Evolutionary conservation across 2,329 filamentous ascomycete genomes (phyloP).

Genomic region (Cercospora berteroae): DNA sequence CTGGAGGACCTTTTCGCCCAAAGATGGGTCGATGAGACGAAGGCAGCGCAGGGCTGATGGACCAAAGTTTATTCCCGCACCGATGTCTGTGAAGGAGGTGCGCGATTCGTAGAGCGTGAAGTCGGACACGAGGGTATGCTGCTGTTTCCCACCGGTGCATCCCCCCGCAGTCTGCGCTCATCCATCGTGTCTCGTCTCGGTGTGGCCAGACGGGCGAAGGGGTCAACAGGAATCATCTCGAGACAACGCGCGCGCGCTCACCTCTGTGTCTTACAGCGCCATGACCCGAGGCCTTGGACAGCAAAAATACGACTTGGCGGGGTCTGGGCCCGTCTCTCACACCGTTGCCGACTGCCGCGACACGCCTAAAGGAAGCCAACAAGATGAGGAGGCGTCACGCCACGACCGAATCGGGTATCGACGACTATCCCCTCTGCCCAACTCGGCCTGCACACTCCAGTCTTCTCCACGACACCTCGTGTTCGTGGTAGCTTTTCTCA

Average conservation of each 20-base stretch:
- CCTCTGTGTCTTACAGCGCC: neutral
- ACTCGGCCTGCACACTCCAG: neutral
- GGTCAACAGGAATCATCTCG: neutral
- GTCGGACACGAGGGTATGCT: no score
- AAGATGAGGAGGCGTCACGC: conserved; percentile 5
- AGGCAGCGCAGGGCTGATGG: conserved; percentile 88
- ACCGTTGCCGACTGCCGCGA: neutral
- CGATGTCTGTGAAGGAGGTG: conserved; percentile 55
- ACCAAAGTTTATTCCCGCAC: conserved; percentile 57
- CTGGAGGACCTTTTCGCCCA: conserved; percentile 35
- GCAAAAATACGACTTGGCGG: neutral
- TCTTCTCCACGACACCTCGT: neutral
- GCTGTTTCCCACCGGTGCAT: neutral
- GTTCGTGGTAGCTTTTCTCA: neutral
- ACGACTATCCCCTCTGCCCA: conserved; percentile 3
- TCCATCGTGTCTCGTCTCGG: neutral
- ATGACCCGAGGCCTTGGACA: neutral
- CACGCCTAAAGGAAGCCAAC: conserved; percentile 2
- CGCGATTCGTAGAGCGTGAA: conserved; percentile 42
- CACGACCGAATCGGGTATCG: conserved; percentile 5
- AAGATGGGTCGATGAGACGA: conserved; percentile 66
- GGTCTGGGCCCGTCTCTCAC: neutral
- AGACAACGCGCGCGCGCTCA: neutral
- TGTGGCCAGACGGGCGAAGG: neutral
- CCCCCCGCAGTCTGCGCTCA: neutral